Evolutionary conservation across 2,329 filamentous ascomycete genomes (phyloP).

Genomic region (Ophiostoma novo-ulmi): DNA sequence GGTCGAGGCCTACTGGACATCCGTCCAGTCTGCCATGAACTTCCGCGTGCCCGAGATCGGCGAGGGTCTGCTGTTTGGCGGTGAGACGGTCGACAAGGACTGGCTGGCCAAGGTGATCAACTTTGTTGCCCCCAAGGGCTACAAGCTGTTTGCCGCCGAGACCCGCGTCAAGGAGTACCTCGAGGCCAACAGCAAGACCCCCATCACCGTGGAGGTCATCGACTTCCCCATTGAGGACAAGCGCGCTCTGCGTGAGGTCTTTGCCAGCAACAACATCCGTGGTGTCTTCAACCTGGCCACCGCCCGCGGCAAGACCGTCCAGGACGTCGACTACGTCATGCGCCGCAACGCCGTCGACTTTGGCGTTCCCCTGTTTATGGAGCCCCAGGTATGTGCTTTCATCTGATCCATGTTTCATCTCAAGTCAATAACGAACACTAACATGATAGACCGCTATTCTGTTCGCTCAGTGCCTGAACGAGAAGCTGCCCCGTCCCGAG

Average conservation of each 20-base stretch:
- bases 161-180: slow-evolving; percentile 76
- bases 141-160: slow-evolving; percentile 88
- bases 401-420: neutral
- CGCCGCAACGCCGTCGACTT: slow-evolving; percentile 97
- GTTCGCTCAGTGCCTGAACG: slow-evolving; percentile 94
- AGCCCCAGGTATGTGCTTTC: slow-evolving; percentile 68
- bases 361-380: slow-evolving; percentile 96
- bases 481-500: slow-evolving; percentile 84
- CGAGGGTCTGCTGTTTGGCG: slow-evolving; percentile 91
- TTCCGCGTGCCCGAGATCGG: slow-evolving; percentile 94
- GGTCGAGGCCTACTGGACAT: slow-evolving; percentile 95
- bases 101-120: slow-evolving; percentile 73
- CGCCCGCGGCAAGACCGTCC: slow-evolving; percentile 71
- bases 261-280: slow-evolving; percentile 92
- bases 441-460: slow-evolving; percentile 75
- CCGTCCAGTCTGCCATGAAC: slow-evolving; percentile 96
- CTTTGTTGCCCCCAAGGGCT: slow-evolving; percentile 81
- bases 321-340: slow-evolving; percentile 98
- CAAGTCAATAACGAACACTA: neutral
- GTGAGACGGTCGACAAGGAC: slow-evolving; percentile 57
- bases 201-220: slow-evolving; percentile 76
- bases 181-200: slow-evolving; percentile 60
- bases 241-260: slow-evolving; percentile 87
- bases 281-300: slow-evolving; percentile 93
- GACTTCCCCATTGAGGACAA: slow-evolving; percentile 97